Evolutionary conservation across 2,329 filamentous ascomycete genomes (phyloP).

Genomic region (Botryotinia calthae): DNA sequence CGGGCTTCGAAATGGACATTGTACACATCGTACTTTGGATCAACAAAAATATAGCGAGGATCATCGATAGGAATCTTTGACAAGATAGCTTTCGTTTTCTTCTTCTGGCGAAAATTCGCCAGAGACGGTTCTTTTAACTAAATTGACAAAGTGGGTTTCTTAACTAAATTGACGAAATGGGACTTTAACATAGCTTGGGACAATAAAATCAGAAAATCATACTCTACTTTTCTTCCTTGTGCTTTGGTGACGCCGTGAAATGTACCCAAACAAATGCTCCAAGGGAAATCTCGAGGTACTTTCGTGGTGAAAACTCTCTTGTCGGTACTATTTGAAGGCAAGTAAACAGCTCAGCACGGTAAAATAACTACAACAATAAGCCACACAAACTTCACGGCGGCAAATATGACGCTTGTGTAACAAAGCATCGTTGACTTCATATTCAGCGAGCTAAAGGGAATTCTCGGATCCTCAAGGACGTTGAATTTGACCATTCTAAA

Average conservation of each 20-base stretch:
- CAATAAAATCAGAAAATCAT: slow-evolving; percentile 5
- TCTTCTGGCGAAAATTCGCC: not conserved
- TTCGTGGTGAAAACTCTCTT: not conserved
- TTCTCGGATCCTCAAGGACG: not conserved
- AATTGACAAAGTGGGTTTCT: not conserved
- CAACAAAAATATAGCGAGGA: not conserved
- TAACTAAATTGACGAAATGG: not conserved
- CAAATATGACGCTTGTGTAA: not conserved
- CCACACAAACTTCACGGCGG: not conserved
- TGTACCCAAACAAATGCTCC: too few relatives aligned
- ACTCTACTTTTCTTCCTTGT: not conserved
- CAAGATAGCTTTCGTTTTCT: not conserved
- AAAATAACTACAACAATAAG: not conserved
- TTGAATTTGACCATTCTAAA: too few relatives aligned
- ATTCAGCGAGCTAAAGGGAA: not conserved
- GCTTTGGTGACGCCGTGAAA: not conserved
- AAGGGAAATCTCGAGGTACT: not conserved
- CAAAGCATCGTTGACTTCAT: not conserved
- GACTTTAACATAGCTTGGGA: not conserved
- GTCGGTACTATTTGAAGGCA: not conserved
- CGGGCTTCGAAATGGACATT: not conserved
- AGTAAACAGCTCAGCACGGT: not conserved
- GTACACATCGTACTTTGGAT: not conserved
- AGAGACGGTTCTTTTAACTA: not conserved
- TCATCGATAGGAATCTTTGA: not conserved